Base-by-base conservation (phyloP, 2,329 filamentous ascomycete species). In the Ophiocordyceps camponoti-leonardi region DNA sequence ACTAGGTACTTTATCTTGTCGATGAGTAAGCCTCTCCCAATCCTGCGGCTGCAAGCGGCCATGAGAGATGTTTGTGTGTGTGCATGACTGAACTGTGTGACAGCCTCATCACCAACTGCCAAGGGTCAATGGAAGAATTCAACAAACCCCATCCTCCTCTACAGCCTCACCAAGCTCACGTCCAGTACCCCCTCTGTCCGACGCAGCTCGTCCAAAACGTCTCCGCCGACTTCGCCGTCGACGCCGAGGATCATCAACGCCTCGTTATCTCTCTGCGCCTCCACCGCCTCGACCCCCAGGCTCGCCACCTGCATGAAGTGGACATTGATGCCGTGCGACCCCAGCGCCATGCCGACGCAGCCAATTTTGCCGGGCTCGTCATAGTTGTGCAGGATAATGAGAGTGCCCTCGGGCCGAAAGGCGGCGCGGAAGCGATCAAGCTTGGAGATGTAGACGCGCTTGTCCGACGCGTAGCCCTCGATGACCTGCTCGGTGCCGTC, bases 351-450 rank as follows among this genome's bases (percentile, higher is more conserved):
- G 1, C 85, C 85, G 3, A 92, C 84, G 35, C 78, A 77, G 2
- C 85, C 85, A 58, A 92, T 90, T 67, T 87, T 88, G 12, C 85
- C 85, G 0, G 83, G 83, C 50, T 79, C 73, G 56, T 92, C 84
- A 54, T 84, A 87, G 63, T 90, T 90, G 56, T 86, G 75, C 54
- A 86, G 74, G 48, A 90, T 81, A n/a, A 88, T 67, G 48, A 90
- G 60, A 0, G 77, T 85, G 0, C 84, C 84, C 48, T 82, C 73
- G 0, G 84, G 83, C 12, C 75, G 69, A 51, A 92, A 90, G 5
- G 76, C 77, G 0, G 82, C 82, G 37, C 73, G 75, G 64, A 90
- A 92, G 1, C 79, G 73, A 54, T 79, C 83, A 10, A 92, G 64
- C 23, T 82, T 75, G 26, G 77, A 81, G 53, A 92, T 88, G 60